Conservation (phyloP, 2,329 filamentous ascomycete genomes). For the Aureobasidium pullulans region DNA sequence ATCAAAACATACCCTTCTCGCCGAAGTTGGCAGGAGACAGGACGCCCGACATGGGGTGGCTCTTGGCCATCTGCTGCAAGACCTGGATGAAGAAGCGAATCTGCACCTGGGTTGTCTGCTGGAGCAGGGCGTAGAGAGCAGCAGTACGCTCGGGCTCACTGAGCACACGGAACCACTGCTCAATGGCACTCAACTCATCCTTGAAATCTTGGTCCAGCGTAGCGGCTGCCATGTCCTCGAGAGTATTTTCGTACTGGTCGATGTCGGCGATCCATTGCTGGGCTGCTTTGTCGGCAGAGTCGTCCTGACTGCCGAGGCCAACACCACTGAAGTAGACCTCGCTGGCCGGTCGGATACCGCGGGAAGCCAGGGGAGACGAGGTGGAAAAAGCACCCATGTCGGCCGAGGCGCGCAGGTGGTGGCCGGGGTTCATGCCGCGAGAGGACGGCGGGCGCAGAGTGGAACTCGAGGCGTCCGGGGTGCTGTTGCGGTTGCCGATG, state of each 20-base stretch:
- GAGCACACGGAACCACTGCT: constrained; percentile 97
- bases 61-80: constrained; percentile 97
- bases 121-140: constrained; percentile 86
- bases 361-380: constrained; percentile 60
- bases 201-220: constrained; percentile 99
- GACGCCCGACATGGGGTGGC: constrained; percentile 92
- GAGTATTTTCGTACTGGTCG: constrained; percentile 95
- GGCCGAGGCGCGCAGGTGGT: constrained; percentile 87
- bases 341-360: constrained; percentile 82
- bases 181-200: constrained; percentile 95
- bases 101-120: constrained; percentile 98
- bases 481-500: constrained; percentile 82
- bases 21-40: constrained; percentile 87
- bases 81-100: constrained; percentile 99
- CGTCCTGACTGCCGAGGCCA: constrained; percentile 64
- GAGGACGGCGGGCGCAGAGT: constrained; percentile 77
- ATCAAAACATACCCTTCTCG: constrained; percentile 68
- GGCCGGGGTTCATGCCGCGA: constrained; percentile 66
- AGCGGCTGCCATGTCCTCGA: constrained; percentile 97
- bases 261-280: constrained; percentile 99
- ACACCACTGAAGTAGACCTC: constrained; percentile 82
- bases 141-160: constrained; percentile 96
- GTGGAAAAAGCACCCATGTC: constrained; percentile 79
- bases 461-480: constrained; percentile 78
- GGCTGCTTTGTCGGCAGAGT: constrained; percentile 84